Percentiles rank a stretch among this genome's conserved stretches.
Conservation (phyloP, 2,329 filamentous ascomycete species). For the Aspergillus eucalypticola region DNA sequence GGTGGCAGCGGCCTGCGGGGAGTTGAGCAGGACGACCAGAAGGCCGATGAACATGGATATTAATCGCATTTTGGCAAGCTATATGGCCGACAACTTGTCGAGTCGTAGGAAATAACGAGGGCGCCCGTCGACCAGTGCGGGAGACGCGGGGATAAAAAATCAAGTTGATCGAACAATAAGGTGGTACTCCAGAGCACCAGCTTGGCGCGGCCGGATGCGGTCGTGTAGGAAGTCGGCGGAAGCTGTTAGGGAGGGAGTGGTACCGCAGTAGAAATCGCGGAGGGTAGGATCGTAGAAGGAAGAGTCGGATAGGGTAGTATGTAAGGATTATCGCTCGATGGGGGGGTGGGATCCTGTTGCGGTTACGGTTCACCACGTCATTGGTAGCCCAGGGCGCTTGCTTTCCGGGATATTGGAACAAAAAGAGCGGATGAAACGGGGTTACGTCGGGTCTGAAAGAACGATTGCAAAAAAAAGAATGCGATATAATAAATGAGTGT, state of each 20-base stretch:
- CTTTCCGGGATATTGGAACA: slow-evolving; percentile 12
- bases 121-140: slow-evolving; percentile 13
- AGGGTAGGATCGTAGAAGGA: slow-evolving; percentile 8
- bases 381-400: slow-evolving; percentile 17
- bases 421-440: slow-evolving; percentile 17
- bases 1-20: slow-evolving; percentile 59
- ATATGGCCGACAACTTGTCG: neutral
- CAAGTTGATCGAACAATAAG: slow-evolving; percentile 15
- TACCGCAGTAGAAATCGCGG: neutral
- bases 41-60: slow-evolving; percentile 37
- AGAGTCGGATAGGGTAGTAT: slow-evolving; percentile 8
- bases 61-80: slow-evolving; percentile 34
- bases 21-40: slow-evolving; percentile 43
- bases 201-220: slow-evolving; percentile 39
- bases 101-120: slow-evolving; percentile 7
- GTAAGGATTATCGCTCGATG: slow-evolving; percentile 10
- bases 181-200: slow-evolving; percentile 36
- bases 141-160: slow-evolving; percentile 6
- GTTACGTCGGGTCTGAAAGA: slow-evolving; percentile 19
- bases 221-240: slow-evolving; percentile 24
- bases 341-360: slow-evolving; percentile 11
- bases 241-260: neutral
- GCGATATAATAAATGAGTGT: slow-evolving; percentile 16
- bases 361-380: slow-evolving; percentile 26
- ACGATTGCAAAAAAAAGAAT: slow-evolving; percentile 14